Base-by-base conservation (phyloP, 306 rosid genomes). In the Medicago truncatula region DNA sequence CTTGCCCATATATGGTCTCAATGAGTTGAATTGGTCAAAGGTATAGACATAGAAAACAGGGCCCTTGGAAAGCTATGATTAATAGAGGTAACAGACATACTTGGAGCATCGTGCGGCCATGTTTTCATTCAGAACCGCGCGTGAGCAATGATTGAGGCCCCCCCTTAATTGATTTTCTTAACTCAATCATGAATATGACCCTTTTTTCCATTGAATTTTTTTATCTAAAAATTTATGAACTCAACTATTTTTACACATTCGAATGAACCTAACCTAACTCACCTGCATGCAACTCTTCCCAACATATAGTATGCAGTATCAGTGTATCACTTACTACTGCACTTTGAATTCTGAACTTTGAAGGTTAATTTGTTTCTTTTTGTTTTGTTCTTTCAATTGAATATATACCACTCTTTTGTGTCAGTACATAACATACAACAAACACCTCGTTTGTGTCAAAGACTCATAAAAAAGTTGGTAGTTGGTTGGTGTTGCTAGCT, bases 81-180 rank as follows among this genome's bases (percentile, higher is more conserved):
- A 44, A 47, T 71, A 47, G 78, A 23, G 39, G 31, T 70, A 77
- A 67, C 28, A 44, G 64, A 16, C 41, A 25, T 58, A 34, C 66
- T 69, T 86, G 78, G 84, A 77, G 80, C 77, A 83, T 77, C 70
- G 83, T 83, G 86, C 78, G 78, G 86, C 86, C 88, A 82, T 85
- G 88, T 84, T 84, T 81, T 39, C 2, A 81, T 71, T 41, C 84
- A 59, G 87, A 78, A 67, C 82, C 88, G 89, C 87, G 77, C 88
- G 93, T 90, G 93, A 82, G 87, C 85, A 88, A 91, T 91, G 81
- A 87, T 87, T 88, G 88, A 86, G 59, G 65, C 49, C 23, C 77
- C 84, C 9, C 78, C 40, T 23, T 59, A 12, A 25, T 88, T 82
- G 82, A 82, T 79, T 76, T 84, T 84, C 88, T 63, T 81, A 78